Conservation (phyloP, 2,329 filamentous ascomycete genomes). For the Diaporthe longicolla region DNA sequence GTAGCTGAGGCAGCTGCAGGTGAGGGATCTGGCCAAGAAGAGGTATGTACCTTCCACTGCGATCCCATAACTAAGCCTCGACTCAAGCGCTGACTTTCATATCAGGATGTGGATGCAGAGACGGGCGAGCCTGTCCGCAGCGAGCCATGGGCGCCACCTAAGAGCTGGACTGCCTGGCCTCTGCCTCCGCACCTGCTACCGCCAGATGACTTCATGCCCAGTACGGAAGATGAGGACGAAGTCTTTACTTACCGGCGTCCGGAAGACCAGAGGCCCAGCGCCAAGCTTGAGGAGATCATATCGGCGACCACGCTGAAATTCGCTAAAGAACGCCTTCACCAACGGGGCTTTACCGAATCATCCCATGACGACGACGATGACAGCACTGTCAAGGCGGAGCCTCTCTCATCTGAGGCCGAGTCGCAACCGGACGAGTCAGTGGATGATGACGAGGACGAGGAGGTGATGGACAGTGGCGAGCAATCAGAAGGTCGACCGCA, state of each 20-base stretch:
- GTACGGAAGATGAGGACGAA: slow-evolving; percentile 62
- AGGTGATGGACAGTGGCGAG: neutral
- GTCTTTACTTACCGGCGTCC: slow-evolving; percentile 64
- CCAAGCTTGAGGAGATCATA: slow-evolving; percentile 78
- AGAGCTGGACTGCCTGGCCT: slow-evolving; percentile 89
- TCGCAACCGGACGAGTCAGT: slow-evolving; percentile 4
- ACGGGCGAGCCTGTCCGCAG: slow-evolving; percentile 48
- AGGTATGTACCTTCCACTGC: slow-evolving; percentile 9
- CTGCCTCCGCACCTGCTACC: slow-evolving; percentile 75
- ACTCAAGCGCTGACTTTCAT: neutral
- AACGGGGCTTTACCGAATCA: slow-evolving; percentile 49
- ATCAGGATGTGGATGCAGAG: slow-evolving; percentile 48
- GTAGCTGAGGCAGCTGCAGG: slow-evolving; percentile 46
- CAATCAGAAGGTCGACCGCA: neutral
- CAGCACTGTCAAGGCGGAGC: slow-evolving; percentile 27
- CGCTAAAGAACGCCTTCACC: slow-evolving; percentile 76
- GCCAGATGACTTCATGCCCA: slow-evolving; percentile 64
- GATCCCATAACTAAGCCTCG: neutral
- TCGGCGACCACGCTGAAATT: slow-evolving; percentile 74
- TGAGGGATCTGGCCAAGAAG: slow-evolving; percentile 37
- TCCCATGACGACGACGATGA: neutral
- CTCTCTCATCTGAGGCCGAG: slow-evolving; percentile 42
- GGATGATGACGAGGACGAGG: slow-evolving; percentile 19
- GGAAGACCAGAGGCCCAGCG: slow-evolving; percentile 65
- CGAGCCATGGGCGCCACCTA: slow-evolving; percentile 65